Base-by-base conservation (phyloP, 177 flowering plant species). In the Vitis hybrid region DNA sequence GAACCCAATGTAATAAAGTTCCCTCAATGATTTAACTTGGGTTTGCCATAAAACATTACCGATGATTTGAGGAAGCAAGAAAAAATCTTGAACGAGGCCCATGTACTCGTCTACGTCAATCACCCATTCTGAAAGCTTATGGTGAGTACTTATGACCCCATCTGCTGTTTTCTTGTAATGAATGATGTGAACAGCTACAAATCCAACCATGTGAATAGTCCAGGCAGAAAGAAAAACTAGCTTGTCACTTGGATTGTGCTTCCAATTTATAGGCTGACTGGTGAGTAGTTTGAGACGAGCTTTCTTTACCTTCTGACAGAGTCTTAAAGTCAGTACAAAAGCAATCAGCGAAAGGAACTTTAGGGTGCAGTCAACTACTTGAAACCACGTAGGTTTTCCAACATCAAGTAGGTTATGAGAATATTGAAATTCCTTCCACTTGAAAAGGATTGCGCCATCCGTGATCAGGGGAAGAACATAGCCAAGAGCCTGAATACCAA, bases 401-500 rank as follows among this genome's bases (percentile, higher is more conserved):
- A 84, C 77, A 73, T 86, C 81, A 10, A 87, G 79, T 1, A 78
- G 58, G 33, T 56, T 68, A 61, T 81, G 86, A 51, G 81, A 62
- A 55, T 84, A 71, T 55, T 84, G 85, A 12, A 87, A 78, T 39
- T 79, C 66, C 52, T 69, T 76, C 45, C 45, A 39, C 60, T 77
- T 78, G 72, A 89, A 85, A n/a, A 92, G 61, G 65, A 93, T 88
- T 76, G 88, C 93, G 0, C 87, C 92, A 59, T 89, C 96, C 0
- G 90, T 90, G 70, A 90, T 80, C 56, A 94, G 79, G 18, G 92
- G 97, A 73, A 94, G 67, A 72, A 87, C 76, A 66, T 90, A 90
- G 14, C 98, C 97, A 51, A 92, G 72, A 65, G 88, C 90, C 81
- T 93, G 98, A 55, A 89, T 86, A 14, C 90, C 96, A n/a, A 93